phyloP scores from a whole-genome alignment of 768 basidiomycete genomes.

The Cantharellus cinnabarinus region DNA sequence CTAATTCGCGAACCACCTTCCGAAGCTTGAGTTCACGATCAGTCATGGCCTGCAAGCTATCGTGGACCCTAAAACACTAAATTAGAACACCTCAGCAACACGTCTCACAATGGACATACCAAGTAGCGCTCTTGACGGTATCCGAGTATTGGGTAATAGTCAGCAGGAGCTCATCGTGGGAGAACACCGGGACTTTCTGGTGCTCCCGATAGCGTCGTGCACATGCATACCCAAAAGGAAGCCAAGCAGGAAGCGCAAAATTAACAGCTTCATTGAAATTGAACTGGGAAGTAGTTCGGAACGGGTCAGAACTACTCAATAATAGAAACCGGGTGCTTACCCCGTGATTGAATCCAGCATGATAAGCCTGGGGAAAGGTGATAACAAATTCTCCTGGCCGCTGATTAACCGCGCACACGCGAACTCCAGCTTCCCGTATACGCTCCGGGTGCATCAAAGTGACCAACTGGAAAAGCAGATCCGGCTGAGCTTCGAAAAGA shows the following conservation, averaged over 20 bases:
- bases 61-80: conserved; percentile 42
- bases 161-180: conserved; percentile 89
- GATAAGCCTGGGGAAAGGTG: conserved; percentile 94
- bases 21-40: conserved; percentile 61
- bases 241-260: conserved; percentile 92
- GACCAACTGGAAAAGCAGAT: conserved; percentile 90
- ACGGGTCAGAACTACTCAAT: conserved; percentile 2
- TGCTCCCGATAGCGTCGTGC: conserved; percentile 80
- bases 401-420: conserved; percentile 88
- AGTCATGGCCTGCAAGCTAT: conserved; percentile 74
- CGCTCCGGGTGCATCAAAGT: conserved; percentile 92
- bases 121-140: conserved; percentile 79
- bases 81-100: conserved; percentile 1
- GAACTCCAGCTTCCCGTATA: conserved; percentile 70
- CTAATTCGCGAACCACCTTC: conserved; percentile 31
- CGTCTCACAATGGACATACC: conserved; percentile 31
- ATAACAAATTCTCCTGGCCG: conserved; percentile 94
- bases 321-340: conserved; percentile 27
- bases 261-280: conserved; percentile 99
- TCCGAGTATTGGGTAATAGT: conserved; percentile 95
- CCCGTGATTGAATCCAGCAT: conserved; percentile 96
- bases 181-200: conserved; percentile 88
- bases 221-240: conserved; percentile 68
- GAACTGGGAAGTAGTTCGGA: conserved; percentile 28
- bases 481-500: conserved; percentile 92